These are phyloP conservation scores for Vanrija humicola DNA, from an alignment of 1,284 basidiomycete species.

Conservation along the genomic window DNA sequence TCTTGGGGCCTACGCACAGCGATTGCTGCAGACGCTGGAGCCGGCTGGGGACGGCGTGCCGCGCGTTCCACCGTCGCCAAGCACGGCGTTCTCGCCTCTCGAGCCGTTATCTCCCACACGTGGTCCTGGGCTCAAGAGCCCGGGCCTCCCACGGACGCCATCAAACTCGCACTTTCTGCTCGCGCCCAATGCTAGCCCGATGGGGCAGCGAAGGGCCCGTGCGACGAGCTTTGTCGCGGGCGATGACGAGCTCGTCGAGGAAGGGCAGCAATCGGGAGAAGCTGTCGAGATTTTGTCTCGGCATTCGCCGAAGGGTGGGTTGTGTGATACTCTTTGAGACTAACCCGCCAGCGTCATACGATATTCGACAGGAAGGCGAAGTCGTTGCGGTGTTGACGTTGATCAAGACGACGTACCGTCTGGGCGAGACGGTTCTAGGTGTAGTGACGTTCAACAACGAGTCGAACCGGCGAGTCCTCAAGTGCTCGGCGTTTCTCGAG, in stretches of 20 bases:
- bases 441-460: constrained; percentile 75
- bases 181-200: not conserved
- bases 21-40: constrained; percentile 29
- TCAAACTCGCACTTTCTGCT: not conserved
- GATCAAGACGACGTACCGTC: constrained; percentile 77
- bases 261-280: constrained; percentile 61
- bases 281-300: constrained; percentile 86
- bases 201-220: constrained; percentile 9
- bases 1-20: constrained; percentile 31
- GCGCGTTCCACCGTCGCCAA: constrained; percentile 11
- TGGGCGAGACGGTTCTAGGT: constrained; percentile 83
- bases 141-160: not conserved
- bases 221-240: constrained; percentile 29
- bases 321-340: not conserved
- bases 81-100: constrained; percentile 7
- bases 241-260: constrained; percentile 50
- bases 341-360: constrained; percentile 67
- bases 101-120: not conserved
- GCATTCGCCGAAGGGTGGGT: constrained; percentile 74
- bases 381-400: constrained; percentile 86
- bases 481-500: constrained; percentile 81
- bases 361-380: constrained; percentile 84
- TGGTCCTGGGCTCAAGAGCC: not conserved
- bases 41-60: not conserved
- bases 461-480: not conserved